These are phyloP conservation scores for Kodamaea hsintzibuensis DNA, from an alignment of 805 yeast species.

Conservation along the genomic window DNA sequence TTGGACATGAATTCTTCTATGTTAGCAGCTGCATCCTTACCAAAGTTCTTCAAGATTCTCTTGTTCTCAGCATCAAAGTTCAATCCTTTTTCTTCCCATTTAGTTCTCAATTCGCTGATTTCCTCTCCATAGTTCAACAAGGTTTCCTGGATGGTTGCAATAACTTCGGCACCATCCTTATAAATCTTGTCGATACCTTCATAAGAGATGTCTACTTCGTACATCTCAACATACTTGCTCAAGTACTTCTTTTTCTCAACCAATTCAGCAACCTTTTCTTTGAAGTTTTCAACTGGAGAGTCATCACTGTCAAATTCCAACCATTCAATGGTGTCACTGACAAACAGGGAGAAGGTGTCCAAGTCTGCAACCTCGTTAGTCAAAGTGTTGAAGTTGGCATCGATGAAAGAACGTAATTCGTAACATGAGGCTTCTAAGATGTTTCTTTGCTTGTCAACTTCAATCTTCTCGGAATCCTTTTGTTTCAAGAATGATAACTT, in stretches of 20 bases:
- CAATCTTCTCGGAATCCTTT: constrained; percentile 55
- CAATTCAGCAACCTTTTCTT: constrained; percentile 25
- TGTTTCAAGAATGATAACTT: constrained; percentile 54
- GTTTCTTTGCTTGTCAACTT: constrained; percentile 62
- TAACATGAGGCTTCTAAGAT: constrained; percentile 74
- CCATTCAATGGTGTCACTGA: constrained; percentile 68
- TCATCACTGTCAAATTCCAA: constrained; percentile 68
- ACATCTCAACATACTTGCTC: constrained; percentile 40
- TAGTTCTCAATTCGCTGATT: constrained; percentile 40
- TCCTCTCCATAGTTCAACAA: constrained; percentile 48
- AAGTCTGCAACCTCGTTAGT: constrained; percentile 43
- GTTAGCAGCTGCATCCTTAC: constrained; percentile 19
- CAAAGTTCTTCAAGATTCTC: constrained; percentile 34
- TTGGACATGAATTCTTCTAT: constrained; percentile 28
- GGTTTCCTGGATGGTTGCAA: constrained; percentile 44
- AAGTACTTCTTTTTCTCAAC: constrained; percentile 19
- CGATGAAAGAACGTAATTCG: constrained; percentile 59
- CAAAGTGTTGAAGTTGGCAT: constrained; percentile 47
- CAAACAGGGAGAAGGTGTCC: constrained; percentile 22
- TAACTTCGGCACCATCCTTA: constrained; percentile 41
- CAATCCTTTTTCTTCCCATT: constrained; percentile 46
- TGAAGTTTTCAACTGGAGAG: constrained; percentile 35
- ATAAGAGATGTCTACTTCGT: constrained; percentile 47
- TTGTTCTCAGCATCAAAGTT: constrained; percentile 55
- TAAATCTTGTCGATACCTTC: constrained; percentile 46